Percentiles rank a stretch among this genome's conserved stretches.
phyloP scores from a whole-genome alignment of 1,284 basidiomycete genomes.

The Violaceomyces palustris region DNA sequence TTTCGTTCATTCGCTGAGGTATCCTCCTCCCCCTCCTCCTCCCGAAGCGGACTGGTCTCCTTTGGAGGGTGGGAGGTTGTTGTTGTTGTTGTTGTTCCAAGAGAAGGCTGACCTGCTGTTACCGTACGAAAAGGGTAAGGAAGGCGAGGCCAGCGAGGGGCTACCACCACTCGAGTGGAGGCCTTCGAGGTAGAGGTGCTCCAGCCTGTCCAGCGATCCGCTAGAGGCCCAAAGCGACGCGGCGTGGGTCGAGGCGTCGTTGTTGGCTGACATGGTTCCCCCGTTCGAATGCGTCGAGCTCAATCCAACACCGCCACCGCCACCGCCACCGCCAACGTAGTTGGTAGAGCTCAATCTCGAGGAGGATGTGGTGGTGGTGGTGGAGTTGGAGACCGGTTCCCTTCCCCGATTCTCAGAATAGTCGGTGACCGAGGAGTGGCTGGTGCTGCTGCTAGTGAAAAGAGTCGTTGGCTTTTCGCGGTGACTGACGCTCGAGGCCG shows the following conservation, averaged over 20 bases:
- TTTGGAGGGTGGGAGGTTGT: not conserved
- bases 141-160: not conserved
- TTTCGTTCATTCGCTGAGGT: too few relatives aligned
- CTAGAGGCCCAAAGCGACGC: constrained; percentile 4
- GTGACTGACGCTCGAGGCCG: too few relatives aligned
- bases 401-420: not conserved
- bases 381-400: not conserved
- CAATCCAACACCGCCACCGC: not conserved
- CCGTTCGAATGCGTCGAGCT: not conserved
- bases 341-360: not conserved
- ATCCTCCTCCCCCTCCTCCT: too few relatives aligned
- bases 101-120: not conserved
- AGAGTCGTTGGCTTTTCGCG: too few relatives aligned
- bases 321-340: too few relatives aligned
- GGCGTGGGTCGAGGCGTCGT: not conserved
- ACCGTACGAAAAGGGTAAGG: not conserved
- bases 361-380: not conserved
- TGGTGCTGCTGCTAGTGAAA: too few relatives aligned
- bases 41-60: too few relatives aligned
- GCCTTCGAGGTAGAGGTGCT: constrained; percentile 14
- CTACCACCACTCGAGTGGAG: constrained; percentile 2
- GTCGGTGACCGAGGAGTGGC: not conserved
- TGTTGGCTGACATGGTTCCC: not conserved
- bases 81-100: not conserved
- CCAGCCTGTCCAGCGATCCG: constrained; percentile 8